Percentiles rank a stretch among this genome's conserved stretches.
These are phyloP conservation scores for Nowakowskiella sp. DNA, from an alignment of 192 early-diverging fungal genomes.

Conservation along the genomic window DNA sequence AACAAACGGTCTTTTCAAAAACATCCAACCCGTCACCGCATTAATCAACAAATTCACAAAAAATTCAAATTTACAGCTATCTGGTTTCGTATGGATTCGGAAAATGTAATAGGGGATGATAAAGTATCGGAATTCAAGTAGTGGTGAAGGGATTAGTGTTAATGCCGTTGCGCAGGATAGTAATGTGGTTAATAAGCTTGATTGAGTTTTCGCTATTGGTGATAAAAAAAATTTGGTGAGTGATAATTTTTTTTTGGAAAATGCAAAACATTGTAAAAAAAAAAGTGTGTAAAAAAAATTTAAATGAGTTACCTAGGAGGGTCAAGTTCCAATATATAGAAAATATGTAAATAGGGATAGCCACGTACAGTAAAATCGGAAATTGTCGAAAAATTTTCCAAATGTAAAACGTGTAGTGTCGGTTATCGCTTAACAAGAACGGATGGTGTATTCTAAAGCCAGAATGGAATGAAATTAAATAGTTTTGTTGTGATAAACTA, in stretches of 20 bases:
- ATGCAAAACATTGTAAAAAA: constrained; percentile 2
- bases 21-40: constrained; percentile 60
- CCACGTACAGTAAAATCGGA: constrained; percentile 41
- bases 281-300: constrained; percentile 10
- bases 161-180: constrained; percentile 45
- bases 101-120: constrained; percentile 76
- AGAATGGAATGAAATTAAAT: constrained; percentile 5
- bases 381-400: constrained; percentile 72
- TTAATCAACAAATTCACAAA: constrained; percentile 53
- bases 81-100: constrained; percentile 50
- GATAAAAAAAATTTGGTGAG: constrained; percentile 9
- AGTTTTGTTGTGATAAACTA: neutral
- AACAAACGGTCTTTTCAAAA: constrained; percentile 65
- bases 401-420: constrained; percentile 93
- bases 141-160: constrained; percentile 79
- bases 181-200: constrained; percentile 46
- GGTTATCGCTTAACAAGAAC: constrained; percentile 88
- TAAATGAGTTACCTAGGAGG: constrained; percentile 32
- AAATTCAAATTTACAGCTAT: constrained; percentile 29
- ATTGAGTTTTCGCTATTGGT: constrained; percentile 25
- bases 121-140: constrained; percentile 95
- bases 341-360: constrained; percentile 60
- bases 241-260: neutral
- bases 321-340: constrained; percentile 30
- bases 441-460: constrained; percentile 74